Percentiles rank a stretch among this genome's conserved stretches.
Evolutionary conservation across 148 eudicot species (phyloP).

Genomic region (Persicaria maculosa): DNA sequence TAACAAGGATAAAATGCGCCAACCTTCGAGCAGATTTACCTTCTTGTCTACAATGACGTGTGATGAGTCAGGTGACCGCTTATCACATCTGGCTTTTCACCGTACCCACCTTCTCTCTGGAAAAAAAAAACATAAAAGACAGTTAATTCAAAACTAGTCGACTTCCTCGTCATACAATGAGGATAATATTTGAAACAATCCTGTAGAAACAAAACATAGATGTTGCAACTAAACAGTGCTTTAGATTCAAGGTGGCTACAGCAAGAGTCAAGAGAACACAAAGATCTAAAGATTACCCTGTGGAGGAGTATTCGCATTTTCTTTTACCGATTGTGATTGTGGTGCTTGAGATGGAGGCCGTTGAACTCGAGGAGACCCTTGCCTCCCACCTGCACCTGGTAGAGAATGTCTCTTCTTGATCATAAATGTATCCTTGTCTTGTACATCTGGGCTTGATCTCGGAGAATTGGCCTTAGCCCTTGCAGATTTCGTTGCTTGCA

Average conservation of each 20-base stretch:
- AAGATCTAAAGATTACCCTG: slow-evolving; percentile 44
- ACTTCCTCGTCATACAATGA: neutral
- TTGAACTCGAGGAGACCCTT: slow-evolving; percentile 71
- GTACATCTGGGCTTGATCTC: slow-evolving; percentile 82
- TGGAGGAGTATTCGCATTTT: slow-evolving; percentile 43
- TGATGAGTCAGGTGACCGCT: neutral
- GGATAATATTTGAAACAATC: neutral
- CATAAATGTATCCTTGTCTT: slow-evolving; percentile 40
- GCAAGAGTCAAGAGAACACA: neutral
- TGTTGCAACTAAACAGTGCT: neutral
- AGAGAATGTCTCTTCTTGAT: slow-evolving; percentile 75
- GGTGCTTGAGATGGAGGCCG: slow-evolving; percentile 46
- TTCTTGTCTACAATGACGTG: neutral
- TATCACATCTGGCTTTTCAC: slow-evolving; percentile 2
- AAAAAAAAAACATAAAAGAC: neutral
- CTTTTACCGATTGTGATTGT: slow-evolving; percentile 48
- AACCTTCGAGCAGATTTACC: slow-evolving; percentile 5
- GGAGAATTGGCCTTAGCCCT: slow-evolving; percentile 81
- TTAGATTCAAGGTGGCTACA: neutral
- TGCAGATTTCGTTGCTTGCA: slow-evolving; percentile 97
- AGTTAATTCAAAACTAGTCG: neutral
- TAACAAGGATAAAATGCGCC: neutral
- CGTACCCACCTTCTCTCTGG: slow-evolving; percentile 10
- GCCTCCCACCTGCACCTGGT: slow-evolving; percentile 69
- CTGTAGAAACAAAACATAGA: neutral